Evolutionary conservation across 106 monocot genomes (phyloP).

Genomic region (Vanilla planifolia): DNA sequence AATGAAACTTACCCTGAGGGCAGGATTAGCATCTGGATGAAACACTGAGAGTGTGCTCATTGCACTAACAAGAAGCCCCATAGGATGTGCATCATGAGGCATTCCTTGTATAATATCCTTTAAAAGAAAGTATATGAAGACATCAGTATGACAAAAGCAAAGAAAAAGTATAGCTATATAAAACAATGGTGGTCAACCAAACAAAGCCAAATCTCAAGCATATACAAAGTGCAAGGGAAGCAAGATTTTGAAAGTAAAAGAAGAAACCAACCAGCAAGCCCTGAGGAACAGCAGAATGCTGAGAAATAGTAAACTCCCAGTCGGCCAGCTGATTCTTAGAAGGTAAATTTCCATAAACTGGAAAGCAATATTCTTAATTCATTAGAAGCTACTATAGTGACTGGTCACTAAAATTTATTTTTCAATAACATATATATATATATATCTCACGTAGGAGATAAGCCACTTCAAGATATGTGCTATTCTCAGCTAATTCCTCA

Average conservation of each 20-base stretch:
- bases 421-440: not conserved
- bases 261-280: constrained; percentile 66
- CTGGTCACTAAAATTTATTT: not conserved
- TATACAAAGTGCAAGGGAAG: too few species aligned
- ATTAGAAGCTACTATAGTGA: not conserved
- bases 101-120: constrained; percentile 95
- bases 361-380: constrained; percentile 11
- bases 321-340: constrained; percentile 67
- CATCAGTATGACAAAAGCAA: too few species aligned
- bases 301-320: constrained; percentile 93
- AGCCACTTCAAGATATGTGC: constrained; percentile 89
- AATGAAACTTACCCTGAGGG: constrained; percentile 61
- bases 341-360: constrained; percentile 97
- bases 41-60: constrained; percentile 97
- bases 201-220: too few species aligned
- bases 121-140: too few species aligned
- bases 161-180: too few species aligned
- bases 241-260: not conserved
- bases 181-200: too few species aligned
- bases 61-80: constrained; percentile 90
- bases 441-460: constrained; percentile 78
- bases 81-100: constrained; percentile 99
- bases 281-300: constrained; percentile 97
- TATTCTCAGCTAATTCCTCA: constrained; percentile 90
- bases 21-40: constrained; percentile 99